Base-by-base conservation (phyloP, 169 alveolate genomes). In the Eimeria tenella region DNA sequence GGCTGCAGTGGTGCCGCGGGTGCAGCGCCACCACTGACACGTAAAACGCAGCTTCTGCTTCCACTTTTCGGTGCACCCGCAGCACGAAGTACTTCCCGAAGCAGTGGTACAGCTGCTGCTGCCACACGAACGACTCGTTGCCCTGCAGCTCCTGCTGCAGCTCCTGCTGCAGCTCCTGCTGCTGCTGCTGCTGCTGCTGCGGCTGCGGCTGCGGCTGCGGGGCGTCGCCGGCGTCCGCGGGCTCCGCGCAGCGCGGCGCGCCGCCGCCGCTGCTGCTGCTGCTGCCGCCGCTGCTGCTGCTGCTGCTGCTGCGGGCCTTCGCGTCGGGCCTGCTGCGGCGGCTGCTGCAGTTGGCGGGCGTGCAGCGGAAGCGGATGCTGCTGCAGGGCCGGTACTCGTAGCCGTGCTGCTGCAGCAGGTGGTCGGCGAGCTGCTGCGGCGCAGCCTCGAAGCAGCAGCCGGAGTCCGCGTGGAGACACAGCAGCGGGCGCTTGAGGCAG, bases 71-170 rank as follows among this genome's bases (percentile, higher is more conserved):
- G 82, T 91, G 90, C 17, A 91, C 70, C 4, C 95, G 83, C 91
- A 91, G 82, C 68, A 91, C 95, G 58, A 91, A 91, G 75, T 91
- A 62, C 86, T 91, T 79, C 52, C 81, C 86, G 60, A 23, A 91
- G 60, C 91, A 91, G 50, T 50, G 58, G 62, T 91, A 75, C n/a
- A 91, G 55, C 7, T 52, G 62, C 74, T 75, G 49, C 83, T 91
- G 95, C 95, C 95, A 91, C 73, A 91, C 73, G 31, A 31, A 91
- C 9, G 70, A 62, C 31, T 91, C 86, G 23, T 63, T 42, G 19
- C 86, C 86, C 8, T 77, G 21, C 58, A 3, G 31, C 63, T 49
- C 5, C 86, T 7, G n/a, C 65, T 49, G 9, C 86, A 5, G 17
- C 73, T 73, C 56, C 52, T 2, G 19, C 83, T 63, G 73, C 15